Conservation (phyloP, 108 stramenopile species). For the Cyclostephanos tholiformis region DNA sequence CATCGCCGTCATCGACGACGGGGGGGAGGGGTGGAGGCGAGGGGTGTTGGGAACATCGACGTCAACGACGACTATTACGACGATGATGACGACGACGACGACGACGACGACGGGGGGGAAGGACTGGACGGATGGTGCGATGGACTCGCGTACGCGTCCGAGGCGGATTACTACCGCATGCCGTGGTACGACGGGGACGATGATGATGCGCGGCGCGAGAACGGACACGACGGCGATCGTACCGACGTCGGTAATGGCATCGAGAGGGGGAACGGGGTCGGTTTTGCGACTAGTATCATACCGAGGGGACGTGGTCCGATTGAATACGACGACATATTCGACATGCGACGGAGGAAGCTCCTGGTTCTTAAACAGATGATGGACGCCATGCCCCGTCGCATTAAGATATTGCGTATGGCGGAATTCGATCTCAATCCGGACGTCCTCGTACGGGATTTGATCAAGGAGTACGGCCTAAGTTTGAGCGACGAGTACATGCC, state of each 20-base stretch:
- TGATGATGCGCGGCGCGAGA: too few species aligned
- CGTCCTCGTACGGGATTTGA: constrained; percentile 34
- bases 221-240: not conserved
- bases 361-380: constrained; percentile 42
- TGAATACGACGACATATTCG: constrained; percentile 36
- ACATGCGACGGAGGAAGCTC: constrained; percentile 34
- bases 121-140: not conserved
- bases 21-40: too few species aligned
- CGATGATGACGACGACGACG: not conserved
- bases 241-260: not conserved
- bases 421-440: constrained; percentile 51
- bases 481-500: constrained; percentile 6
- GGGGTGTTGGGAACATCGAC: too few species aligned
- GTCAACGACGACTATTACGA: too few species aligned
- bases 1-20: too few species aligned
- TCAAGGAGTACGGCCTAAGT: constrained; percentile 43
- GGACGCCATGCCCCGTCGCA: constrained; percentile 36
- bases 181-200: constrained; percentile 27
- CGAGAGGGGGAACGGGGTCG: too few species aligned
- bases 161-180: constrained; percentile 20
- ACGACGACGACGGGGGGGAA: constrained; percentile 11
- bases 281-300: constrained; percentile 9
- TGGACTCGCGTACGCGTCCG: not conserved
- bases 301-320: constrained; percentile 4
- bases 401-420: constrained; percentile 34